Base-by-base conservation (phyloP, 306 rosid genomes). In the Quercus aquifolioides region DNA sequence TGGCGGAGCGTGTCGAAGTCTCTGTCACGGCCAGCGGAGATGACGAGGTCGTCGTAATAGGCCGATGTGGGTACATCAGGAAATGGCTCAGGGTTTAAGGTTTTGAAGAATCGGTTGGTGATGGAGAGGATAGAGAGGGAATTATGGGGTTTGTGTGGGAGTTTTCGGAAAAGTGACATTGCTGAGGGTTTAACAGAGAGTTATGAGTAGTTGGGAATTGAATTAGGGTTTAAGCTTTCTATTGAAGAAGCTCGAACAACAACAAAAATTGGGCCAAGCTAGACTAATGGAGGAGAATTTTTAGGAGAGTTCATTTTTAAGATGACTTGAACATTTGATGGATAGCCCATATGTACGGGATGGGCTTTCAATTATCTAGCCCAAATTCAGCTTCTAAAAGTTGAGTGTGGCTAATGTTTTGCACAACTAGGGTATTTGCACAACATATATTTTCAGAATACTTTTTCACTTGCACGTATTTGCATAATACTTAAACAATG, bases 111-210 rank as follows among this genome's bases (percentile, higher is more conserved):
- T 6, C 82, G 87, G 41, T 71, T 52, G 56, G 49, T 35, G 20
- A 75, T 3, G 73, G 71, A 17, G 21, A 71, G 73, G 68, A 63
- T 28, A 2, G 74, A 59, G 23, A 71, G 74, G 81, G 76, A 52
- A 62, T 73, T 55, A 11, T n/a, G 69, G 46, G 79, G 28, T 78
- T 56, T 56, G 55, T 55, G 60, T 33, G 60, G 55, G 20, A 56
- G 26, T 76, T 80, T 82, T 52, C 49, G 80, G 38, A 82, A 63
- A 70, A 88, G 57, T 31, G 81, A 83, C 94, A 87, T 87, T 73
- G 78, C 49, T 25, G 52, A 1, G 23, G 21, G 33, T 38, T 23
- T 51, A 17, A 23, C 57, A 13, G 54, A 20, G 35, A 1, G 55
- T 1, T 7, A 4, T 9, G 21, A 20, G 12, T 5, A 55, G 8